Evolutionary conservation across 2,329 filamentous ascomycete genomes (phyloP), one percentile per base, ranked within the genome.

Genomic region (Truncatella angustata): DNA sequence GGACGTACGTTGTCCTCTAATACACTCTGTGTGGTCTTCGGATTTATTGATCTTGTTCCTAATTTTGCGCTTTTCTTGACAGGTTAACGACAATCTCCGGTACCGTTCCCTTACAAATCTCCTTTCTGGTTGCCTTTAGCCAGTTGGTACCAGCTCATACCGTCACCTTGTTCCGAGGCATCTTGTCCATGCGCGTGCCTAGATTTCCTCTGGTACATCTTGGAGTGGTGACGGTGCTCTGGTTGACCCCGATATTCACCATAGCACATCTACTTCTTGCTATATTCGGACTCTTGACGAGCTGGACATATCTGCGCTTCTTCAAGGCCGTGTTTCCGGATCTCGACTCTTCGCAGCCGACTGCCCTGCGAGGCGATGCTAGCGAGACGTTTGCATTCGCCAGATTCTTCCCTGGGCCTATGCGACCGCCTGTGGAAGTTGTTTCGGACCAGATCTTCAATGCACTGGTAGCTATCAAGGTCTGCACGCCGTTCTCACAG

Each of bases 111-210:
- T 78, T 97, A 53, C 93, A 97, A 70, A 91, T 94, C 43, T 87
- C 89, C 56, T 97, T 97, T 75, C 88, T 99, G 56, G 90, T 97
- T 63, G 90, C 93, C 50, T 96, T 97, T 73, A 97, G 96, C 73
- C 94, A 99, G 72, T 89, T 99, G 46, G 88, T 97, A 32, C 94
- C 94, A 20, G 92, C 96, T 56, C 94, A 99, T 71, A 99, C 94
- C 10, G 93, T 97, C 49, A 94, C 93, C 4, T 83, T 99, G 53
- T 93, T 96, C 75, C 88, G 88, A 58, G 91, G 91, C 58, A 75
- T 96, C 55, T 69, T 97, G 54, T 96, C 94, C 54, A 85, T 97
- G 69, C 89, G 93, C 60, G 91, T 99, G 50, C 84, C 84, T 16
- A 76, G 81, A 44, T 84, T 86, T 61, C 84, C 83, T 10, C 75